Evolutionary conservation across 75 land plant species (phyloP).

Genomic region (Sequoiadendron giganteum): DNA sequence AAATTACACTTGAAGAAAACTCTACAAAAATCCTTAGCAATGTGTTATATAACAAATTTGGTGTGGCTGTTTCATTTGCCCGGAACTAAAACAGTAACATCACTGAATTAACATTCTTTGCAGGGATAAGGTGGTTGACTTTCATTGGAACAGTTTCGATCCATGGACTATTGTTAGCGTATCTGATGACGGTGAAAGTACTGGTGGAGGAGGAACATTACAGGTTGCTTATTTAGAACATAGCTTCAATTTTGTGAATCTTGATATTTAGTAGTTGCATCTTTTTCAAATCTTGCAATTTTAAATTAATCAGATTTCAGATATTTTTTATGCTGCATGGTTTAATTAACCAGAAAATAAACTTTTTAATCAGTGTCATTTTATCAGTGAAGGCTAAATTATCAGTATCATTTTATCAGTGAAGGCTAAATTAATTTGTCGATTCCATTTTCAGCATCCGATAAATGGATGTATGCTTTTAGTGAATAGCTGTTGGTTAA

Average conservation of each 20-base stretch:
- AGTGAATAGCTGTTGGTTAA: not conserved
- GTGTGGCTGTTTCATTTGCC: not conserved
- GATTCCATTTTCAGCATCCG: not conserved
- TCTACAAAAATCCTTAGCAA: not conserved
- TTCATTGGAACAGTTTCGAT: conserved; percentile 90
- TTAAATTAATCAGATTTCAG: not conserved
- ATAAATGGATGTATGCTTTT: not conserved
- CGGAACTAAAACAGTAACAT: not conserved
- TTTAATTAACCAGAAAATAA: not conserved
- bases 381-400: too few species aligned
- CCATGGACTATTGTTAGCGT: conserved; percentile 99
- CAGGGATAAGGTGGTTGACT: conserved; percentile 98
- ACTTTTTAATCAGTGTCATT: not conserved
- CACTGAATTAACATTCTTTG: conserved; percentile 6
- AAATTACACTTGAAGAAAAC: not conserved
- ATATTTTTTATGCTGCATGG: not conserved
- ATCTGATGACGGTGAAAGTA: conserved; percentile 83
- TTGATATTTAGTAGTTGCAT: not conserved
- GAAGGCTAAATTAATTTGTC: not conserved
- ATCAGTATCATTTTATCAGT: not conserved
- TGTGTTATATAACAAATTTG: not conserved
- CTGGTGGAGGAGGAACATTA: conserved; percentile 93
- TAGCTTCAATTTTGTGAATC: not conserved
- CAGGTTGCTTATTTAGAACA: conserved; percentile 55
- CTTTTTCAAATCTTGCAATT: not conserved